phyloP scores from a whole-genome alignment of 2,329 filamentous ascomycete genomes.

The Fusarium drepaniforme region DNA sequence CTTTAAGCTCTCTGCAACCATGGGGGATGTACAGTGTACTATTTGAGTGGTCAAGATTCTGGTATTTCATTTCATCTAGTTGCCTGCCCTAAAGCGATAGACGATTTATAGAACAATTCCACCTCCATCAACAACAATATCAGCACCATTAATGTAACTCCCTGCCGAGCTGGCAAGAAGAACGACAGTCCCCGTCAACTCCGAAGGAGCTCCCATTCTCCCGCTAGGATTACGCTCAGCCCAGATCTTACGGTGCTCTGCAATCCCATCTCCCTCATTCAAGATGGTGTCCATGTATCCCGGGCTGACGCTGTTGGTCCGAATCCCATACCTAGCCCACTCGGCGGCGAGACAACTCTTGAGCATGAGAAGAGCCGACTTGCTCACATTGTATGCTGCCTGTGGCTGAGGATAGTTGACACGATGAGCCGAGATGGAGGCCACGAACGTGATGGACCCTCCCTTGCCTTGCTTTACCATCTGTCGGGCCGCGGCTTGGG shows the following conservation, averaged over 20 bases:
- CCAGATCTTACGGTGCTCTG: slow-evolving; percentile 41
- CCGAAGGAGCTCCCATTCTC: neutral
- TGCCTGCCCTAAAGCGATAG: neutral
- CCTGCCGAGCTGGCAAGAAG: neutral
- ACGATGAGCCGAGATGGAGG: slow-evolving; percentile 75
- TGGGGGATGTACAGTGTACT: neutral
- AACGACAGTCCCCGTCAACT: neutral
- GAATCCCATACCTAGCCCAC: slow-evolving; percentile 77
- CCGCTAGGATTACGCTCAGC: neutral
- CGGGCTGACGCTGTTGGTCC: slow-evolving; percentile 76
- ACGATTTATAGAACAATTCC: neutral
- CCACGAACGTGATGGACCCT: slow-evolving; percentile 74
- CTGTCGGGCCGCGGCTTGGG: slow-evolving; percentile 69
- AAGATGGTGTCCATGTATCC: slow-evolving; percentile 83
- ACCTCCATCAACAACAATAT: neutral
- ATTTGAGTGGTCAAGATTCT: neutral
- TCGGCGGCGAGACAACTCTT: slow-evolving; percentile 65
- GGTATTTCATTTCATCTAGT: neutral
- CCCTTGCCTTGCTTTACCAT: slow-evolving; percentile 61
- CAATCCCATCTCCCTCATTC: slow-evolving; percentile 72
- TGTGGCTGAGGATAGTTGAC: slow-evolving; percentile 82
- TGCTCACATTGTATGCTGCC: slow-evolving; percentile 77
- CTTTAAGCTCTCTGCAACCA: neutral
- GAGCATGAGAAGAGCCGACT: slow-evolving; percentile 73
- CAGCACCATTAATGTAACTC: neutral